A percentile compares a stretch with the other conserved stretches of the same genome.
phyloP scores from a whole-genome alignment of 2,329 filamentous ascomycete species.

The Sclerotinia borealis region DNA sequence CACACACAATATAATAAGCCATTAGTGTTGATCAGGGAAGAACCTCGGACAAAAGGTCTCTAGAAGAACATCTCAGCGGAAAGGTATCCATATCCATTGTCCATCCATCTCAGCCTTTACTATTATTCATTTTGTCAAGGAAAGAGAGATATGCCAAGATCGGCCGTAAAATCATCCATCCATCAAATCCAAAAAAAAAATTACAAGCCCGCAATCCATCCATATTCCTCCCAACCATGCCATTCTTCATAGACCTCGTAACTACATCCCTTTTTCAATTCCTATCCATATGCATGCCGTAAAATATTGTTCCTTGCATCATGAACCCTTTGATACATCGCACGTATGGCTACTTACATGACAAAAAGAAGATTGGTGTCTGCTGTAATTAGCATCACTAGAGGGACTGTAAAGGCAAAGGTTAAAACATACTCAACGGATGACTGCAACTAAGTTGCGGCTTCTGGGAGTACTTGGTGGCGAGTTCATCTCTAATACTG shows the following conservation, averaged over 20 bases:
- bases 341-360: slow-evolving; percentile 39
- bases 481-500: slow-evolving; percentile 84
- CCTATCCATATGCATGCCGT: background rate
- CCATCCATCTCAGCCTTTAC: background rate
- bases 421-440: slow-evolving; percentile 64
- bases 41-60: background rate
- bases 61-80: background rate
- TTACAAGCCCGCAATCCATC: background rate
- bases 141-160: background rate
- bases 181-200: background rate
- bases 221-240: background rate
- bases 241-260: background rate
- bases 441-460: slow-evolving; percentile 95
- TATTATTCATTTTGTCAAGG: background rate
- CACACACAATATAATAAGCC: background rate
- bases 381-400: slow-evolving; percentile 28
- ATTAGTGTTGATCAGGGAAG: background rate
- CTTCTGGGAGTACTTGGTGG: slow-evolving; percentile 85
- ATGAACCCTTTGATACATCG: slow-evolving; percentile 3
- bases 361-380: slow-evolving; percentile 60
- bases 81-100: background rate
- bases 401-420: background rate
- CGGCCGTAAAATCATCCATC: background rate
- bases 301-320: background rate
- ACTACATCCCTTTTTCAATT: background rate